These are phyloP conservation scores for Trifolium subterraneum DNA, from an alignment of 306 rosid species.

Conservation along the genomic window DNA sequence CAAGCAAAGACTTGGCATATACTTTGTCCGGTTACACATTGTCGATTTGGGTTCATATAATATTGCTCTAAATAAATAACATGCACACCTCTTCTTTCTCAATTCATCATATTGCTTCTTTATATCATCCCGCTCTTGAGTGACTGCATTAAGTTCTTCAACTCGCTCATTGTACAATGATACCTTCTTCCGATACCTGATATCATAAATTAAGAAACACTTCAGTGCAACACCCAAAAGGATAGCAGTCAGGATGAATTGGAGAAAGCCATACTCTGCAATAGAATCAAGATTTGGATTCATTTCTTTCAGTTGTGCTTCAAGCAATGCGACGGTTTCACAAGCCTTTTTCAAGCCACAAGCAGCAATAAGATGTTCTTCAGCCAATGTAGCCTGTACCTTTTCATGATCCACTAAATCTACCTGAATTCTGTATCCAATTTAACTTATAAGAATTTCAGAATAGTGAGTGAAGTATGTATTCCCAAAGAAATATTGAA, in stretches of 20 bases:
- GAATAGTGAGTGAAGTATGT: slow-evolving; percentile 27
- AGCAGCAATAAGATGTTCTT: slow-evolving; percentile 56
- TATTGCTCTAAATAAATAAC: background rate
- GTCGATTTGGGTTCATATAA: too few relatives aligned
- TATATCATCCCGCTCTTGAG: slow-evolving; percentile 80
- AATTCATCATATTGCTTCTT: slow-evolving; percentile 87
- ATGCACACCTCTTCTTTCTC: slow-evolving; percentile 83
- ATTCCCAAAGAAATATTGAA: slow-evolving; percentile 26
- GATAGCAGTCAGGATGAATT: slow-evolving; percentile 14
- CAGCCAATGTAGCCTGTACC: slow-evolving; percentile 68
- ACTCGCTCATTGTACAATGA: slow-evolving; percentile 80
- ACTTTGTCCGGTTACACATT: too few relatives aligned
- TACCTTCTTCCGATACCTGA: slow-evolving; percentile 84
- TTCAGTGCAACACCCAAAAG: slow-evolving; percentile 34
- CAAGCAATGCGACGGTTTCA: slow-evolving; percentile 76
- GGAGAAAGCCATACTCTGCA: slow-evolving; percentile 67
- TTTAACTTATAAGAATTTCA: slow-evolving; percentile 31
- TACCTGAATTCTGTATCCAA: slow-evolving; percentile 71
- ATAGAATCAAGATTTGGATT: slow-evolving; percentile 97
- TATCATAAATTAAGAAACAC: slow-evolving; percentile 30
- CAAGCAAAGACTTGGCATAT: too few relatives aligned
- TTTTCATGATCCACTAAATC: slow-evolving; percentile 90
- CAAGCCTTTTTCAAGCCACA: slow-evolving; percentile 77
- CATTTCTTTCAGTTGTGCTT: slow-evolving; percentile 93
- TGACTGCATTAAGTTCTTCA: slow-evolving; percentile 81